Evolutionary conservation across 2,329 filamentous ascomycete genomes (phyloP).

Genomic region (Curvularia spicifera): DNA sequence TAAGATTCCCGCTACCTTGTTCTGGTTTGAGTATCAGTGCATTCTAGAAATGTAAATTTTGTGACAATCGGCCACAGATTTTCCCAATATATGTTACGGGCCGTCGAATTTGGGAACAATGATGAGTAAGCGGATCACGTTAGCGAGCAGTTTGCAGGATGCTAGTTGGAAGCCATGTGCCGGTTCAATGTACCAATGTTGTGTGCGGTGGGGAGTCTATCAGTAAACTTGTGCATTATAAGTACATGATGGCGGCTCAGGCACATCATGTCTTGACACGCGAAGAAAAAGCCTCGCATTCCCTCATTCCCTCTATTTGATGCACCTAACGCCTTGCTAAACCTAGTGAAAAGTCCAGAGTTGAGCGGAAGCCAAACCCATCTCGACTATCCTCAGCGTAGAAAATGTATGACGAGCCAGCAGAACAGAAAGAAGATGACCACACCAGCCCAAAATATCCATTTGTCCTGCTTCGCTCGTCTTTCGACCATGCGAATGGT

Average conservation of each 20-base stretch:
- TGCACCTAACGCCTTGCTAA: slow-evolving; percentile 5
- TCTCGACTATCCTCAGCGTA: slow-evolving; percentile 58
- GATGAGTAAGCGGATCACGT: no score
- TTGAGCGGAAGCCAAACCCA: neutral
- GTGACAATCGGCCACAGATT: neutral
- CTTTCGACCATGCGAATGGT: slow-evolving; percentile 97
- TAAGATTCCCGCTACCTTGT: neutral
- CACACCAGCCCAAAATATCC: slow-evolving; percentile 92
- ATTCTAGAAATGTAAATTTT: no score
- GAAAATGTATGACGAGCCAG: slow-evolving; percentile 85
- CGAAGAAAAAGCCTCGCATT: neutral
- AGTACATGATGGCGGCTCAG: neutral
- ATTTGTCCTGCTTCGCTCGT: slow-evolving; percentile 92
- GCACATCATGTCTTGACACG: neutral
- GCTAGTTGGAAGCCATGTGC: neutral
- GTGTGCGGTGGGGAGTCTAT: neutral
- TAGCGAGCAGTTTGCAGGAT: neutral
- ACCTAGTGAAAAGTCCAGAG: neutral
- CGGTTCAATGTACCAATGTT: neutral
- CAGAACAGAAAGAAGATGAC: slow-evolving; percentile 89
- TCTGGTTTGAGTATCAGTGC: neutral
- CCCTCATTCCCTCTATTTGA: neutral
- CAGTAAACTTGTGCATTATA: neutral
- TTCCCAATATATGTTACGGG: no score
- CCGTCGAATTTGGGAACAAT: no score